Conservation (phyloP, 2,329 filamentous ascomycete species). For the Ceratocystis cacaofunesta region DNA sequence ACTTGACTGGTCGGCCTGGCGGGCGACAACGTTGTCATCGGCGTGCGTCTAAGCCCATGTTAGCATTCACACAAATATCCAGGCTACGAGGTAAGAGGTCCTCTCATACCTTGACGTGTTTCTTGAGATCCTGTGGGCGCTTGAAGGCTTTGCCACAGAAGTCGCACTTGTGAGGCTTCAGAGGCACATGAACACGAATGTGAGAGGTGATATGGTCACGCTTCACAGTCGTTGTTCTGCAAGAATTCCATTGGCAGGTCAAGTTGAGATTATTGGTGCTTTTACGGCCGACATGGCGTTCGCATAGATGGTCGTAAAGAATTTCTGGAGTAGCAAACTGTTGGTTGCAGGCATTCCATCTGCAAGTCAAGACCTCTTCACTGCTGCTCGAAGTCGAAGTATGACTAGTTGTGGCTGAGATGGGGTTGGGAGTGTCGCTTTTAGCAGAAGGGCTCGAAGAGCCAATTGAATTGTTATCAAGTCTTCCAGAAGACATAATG, state of each 20-base stretch:
- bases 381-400: constrained; percentile 26
- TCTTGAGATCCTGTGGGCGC: constrained; percentile 95
- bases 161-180: constrained; percentile 98
- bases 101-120: constrained; percentile 69
- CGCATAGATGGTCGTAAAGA: constrained; percentile 87
- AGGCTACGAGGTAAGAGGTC: background rate
- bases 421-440: constrained; percentile 38
- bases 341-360: constrained; percentile 44
- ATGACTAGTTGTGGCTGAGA: constrained; percentile 31
- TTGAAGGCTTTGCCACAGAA: constrained; percentile 99
- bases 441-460: constrained; percentile 33
- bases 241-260: constrained; percentile 93
- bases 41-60: constrained; percentile 54
- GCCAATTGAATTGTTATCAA: constrained; percentile 12
- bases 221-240: constrained; percentile 93
- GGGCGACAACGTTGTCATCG: constrained; percentile 68
- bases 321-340: constrained; percentile 42
- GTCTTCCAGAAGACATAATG: constrained; percentile 15
- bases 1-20: constrained; percentile 32
- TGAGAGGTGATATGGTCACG: constrained; percentile 98
- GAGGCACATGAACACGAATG: constrained; percentile 93
- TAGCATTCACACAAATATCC: background rate
- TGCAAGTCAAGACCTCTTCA: constrained; percentile 44
- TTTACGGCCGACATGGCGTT: constrained; percentile 95
- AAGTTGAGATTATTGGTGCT: constrained; percentile 97